Evolutionary conservation across 768 basidiomycete genomes (phyloP), one percentile per base, ranked within the genome.

Genomic region (Phanerochaete carnosa): DNA sequence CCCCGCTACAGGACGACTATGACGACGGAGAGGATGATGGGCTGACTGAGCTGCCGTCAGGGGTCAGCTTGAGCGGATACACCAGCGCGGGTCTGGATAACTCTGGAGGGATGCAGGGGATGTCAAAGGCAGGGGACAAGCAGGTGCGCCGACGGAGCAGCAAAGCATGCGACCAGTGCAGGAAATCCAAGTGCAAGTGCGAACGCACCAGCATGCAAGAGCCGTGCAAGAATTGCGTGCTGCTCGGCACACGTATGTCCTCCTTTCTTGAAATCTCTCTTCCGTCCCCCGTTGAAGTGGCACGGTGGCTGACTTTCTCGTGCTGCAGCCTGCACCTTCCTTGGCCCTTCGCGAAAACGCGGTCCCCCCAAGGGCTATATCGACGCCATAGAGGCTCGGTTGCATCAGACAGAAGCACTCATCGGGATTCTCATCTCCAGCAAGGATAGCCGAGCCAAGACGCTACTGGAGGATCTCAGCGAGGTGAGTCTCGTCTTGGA

Each of bases 351-450:
- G 13, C 83, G 88, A 65, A 90, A 90, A 70, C 88, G 93, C 64
- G 93, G 93, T 1, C 90, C 90, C 2, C 90, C 92, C n/a, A 93
- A 92, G 69, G 94, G 94, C 1, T 96, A 96, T 78, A 95, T 96
- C 69, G 93, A 95, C 68, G 93, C 93, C 29, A 94, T 96, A 66
- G 94, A 96, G 74, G 90, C 90, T 15, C 85, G 92, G 15, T 76
- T 96, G 5, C 94, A 96, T 66, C 92, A 95, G 69, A 92, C 93
- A 19, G 94, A 96, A 71, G 94, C 94, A 0, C 79, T 96, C 45
- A 78, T 96, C 29, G 94, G 93, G 55, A 89, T 94, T 60, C 76
- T 95, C 55, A 78, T 95, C 39, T 79, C 86, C 35, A 79, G 67
- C 62, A 66, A 62, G 50, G 74, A 75, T 56, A 60, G 63, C 23